A percentile compares a stretch with the other conserved stretches of the same genome.
Evolutionary conservation across 331 rosid species (phyloP).

Genomic region (Quercus tomentella): DNA sequence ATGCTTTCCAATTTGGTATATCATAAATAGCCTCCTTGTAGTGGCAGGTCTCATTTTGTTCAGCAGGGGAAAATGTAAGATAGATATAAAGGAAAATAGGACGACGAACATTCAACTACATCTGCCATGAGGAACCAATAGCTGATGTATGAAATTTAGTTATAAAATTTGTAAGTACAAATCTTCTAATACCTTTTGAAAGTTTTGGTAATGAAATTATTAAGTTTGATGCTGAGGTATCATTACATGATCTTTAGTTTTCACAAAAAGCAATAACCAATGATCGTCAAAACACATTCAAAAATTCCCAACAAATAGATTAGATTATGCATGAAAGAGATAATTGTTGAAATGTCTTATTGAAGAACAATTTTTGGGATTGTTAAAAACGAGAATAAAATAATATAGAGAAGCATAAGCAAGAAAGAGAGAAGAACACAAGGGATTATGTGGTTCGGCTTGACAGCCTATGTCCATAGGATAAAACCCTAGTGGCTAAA

Average conservation of each 20-base stretch:
- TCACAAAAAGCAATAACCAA: neutral
- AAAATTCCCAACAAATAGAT: neutral
- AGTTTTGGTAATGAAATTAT: neutral
- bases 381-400: no score
- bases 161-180: neutral
- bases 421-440: no score
- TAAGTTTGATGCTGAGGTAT: neutral
- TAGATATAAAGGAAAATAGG: neutral
- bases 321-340: neutral
- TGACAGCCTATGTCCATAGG: no score
- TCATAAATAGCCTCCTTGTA: neutral
- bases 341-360: neutral
- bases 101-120: neutral
- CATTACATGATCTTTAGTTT: neutral
- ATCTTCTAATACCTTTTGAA: neutral
- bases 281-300: neutral
- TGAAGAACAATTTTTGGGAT: no score
- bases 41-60: neutral
- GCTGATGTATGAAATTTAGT: neutral
- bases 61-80: neutral
- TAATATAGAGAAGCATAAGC: no score
- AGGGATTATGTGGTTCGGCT: no score
- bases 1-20: neutral
- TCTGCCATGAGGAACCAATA: neutral
- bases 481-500: no score